Evolutionary conservation across 192 early-diverging fungal genomes (phyloP).

Genomic region (Endogone sp.): DNA sequence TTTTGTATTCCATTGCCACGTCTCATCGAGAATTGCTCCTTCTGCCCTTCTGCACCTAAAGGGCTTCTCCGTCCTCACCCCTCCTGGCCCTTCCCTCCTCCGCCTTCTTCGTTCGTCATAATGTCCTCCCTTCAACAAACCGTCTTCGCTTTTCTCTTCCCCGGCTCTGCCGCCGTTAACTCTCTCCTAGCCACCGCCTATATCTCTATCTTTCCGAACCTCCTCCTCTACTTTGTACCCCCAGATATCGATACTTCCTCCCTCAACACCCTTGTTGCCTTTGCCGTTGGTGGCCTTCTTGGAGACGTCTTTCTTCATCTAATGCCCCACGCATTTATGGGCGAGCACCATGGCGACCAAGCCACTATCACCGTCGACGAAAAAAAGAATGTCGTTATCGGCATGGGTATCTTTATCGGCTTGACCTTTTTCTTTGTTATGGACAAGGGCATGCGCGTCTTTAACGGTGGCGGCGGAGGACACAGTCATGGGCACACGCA

Average conservation of each 20-base stretch:
- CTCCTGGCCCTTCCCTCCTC: too few relatives aligned
- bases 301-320: conserved; percentile 86
- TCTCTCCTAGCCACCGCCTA: conserved; percentile 74
- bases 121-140: conserved; percentile 18
- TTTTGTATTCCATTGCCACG: too few relatives aligned
- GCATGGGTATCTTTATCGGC: conserved; percentile 72
- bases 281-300: conserved; percentile 82
- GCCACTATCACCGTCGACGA: conserved; percentile 36
- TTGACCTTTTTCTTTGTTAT: conserved; percentile 74
- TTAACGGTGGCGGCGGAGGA: conserved; percentile 57
- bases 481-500: conserved; percentile 58
- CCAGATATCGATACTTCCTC: conserved; percentile 55
- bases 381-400: conserved; percentile 60
- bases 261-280: conserved; percentile 74
- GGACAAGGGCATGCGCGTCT: conserved; percentile 80
- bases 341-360: conserved; percentile 32
- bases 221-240: conserved; percentile 76
- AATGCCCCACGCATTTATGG: conserved; percentile 72
- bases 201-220: conserved; percentile 79
- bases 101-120: too few relatives aligned
- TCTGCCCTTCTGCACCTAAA: too few relatives aligned
- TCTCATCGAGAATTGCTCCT: too few relatives aligned
- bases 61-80: too few relatives aligned
- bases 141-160: conserved; percentile 52
- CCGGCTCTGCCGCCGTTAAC: conserved; percentile 52